phyloP scores from a whole-genome alignment of 345 rosid genomes.

The Zanthoxylum bungeanum region DNA sequence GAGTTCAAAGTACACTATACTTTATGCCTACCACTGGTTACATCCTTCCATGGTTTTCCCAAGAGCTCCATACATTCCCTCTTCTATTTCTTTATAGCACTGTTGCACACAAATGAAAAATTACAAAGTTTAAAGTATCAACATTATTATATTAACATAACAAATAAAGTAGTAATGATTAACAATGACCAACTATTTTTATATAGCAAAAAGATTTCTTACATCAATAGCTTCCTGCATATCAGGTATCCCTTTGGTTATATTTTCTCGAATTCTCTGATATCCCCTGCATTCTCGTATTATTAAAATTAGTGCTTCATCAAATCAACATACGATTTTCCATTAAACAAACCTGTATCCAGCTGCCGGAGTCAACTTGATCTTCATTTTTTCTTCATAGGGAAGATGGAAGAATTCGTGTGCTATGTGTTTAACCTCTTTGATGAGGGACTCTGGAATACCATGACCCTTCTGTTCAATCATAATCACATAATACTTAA shows the following conservation, averaged over 20 bases:
- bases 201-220: slow-evolving; percentile 18
- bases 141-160: not conserved
- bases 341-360: no score
- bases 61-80: slow-evolving; percentile 61
- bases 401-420: slow-evolving; percentile 57
- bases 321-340: no score
- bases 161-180: not conserved
- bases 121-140: no score
- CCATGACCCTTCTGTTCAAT: slow-evolving; percentile 71
- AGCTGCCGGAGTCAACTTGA: slow-evolving; percentile 62
- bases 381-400: slow-evolving; percentile 56
- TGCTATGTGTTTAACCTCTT: slow-evolving; percentile 41
- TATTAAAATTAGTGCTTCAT: no score
- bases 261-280: slow-evolving; percentile 69
- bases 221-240: slow-evolving; percentile 85
- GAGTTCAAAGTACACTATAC: no score
- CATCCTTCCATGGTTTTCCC: slow-evolving; percentile 74
- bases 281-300: no score
- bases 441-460: slow-evolving; percentile 46
- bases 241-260: slow-evolving; percentile 77
- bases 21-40: slow-evolving; percentile 62
- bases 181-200: not conserved
- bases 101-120: slow-evolving; percentile 13
- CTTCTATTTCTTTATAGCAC: slow-evolving; percentile 65
- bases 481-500: no score